phyloP scores from a whole-genome alignment of 78 protist genomes.

The Dictyostelium purpureum region DNA sequence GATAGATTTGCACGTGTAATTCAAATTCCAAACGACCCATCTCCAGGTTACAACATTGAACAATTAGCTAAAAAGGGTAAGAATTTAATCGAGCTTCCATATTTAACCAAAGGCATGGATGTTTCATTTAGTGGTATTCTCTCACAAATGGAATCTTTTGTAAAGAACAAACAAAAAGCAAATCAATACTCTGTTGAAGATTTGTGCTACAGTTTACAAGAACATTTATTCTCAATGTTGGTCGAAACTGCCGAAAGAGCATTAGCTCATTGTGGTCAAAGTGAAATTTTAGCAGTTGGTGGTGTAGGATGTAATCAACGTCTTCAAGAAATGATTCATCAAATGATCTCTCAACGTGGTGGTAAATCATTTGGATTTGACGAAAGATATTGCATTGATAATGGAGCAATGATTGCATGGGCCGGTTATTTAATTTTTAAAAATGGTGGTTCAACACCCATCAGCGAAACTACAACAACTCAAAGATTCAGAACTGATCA shows the following conservation, averaged over 20 bases:
- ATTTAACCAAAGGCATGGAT: constrained; percentile 98
- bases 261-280: constrained; percentile 95
- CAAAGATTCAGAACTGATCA: constrained; percentile 98
- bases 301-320: constrained; percentile 98
- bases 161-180: background rate
- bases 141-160: constrained; percentile 75
- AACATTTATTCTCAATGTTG: constrained; percentile 98
- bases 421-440: constrained; percentile 89
- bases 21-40: constrained; percentile 97
- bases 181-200: constrained; percentile 80
- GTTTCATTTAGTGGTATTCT: constrained; percentile 96
- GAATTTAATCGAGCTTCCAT: constrained; percentile 93
- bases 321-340: constrained; percentile 94
- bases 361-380: constrained; percentile 94
- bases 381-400: constrained; percentile 99
- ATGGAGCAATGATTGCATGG: constrained; percentile 99
- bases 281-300: constrained; percentile 98
- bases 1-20: constrained; percentile 94
- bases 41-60: constrained; percentile 99
- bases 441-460: constrained; percentile 75
- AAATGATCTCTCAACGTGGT: constrained; percentile 96
- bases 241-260: constrained; percentile 99
- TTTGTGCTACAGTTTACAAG: constrained; percentile 96
- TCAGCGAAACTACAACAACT: constrained; percentile 88
- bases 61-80: constrained; percentile 94